Percentiles rank a stretch among this genome's conserved stretches.
Conservation (phyloP, 345 rosid species). For the Acer yangbiense region DNA sequence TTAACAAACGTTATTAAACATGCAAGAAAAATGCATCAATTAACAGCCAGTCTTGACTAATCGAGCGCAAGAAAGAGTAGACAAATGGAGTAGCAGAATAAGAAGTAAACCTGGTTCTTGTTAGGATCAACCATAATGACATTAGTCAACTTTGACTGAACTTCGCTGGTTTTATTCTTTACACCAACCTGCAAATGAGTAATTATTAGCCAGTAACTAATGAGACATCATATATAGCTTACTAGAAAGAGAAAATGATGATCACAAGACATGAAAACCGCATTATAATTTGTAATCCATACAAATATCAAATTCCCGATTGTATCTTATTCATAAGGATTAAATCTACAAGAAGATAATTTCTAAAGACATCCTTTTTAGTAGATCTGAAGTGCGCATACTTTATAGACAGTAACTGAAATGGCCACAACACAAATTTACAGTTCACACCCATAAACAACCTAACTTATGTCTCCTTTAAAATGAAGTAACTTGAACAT, state of each 20-base stretch:
- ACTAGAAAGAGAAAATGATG: not conserved
- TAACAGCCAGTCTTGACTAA: not conserved
- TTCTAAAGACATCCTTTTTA: not conserved
- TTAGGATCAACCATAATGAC: constrained; percentile 58
- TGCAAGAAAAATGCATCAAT: not conserved
- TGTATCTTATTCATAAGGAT: not conserved
- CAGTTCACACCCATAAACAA: not conserved
- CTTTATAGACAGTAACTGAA: not conserved
- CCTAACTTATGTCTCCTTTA: not conserved
- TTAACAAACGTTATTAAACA: not conserved
- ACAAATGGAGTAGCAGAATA: constrained; percentile 26
- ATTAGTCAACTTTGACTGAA: constrained; percentile 52
- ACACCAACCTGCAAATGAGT: constrained; percentile 71
- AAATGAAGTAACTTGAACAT: not conserved
- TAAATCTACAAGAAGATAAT: not conserved
- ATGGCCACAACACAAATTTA: not conserved
- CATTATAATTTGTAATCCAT: not conserved
- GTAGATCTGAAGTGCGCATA: not conserved
- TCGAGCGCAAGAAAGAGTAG: not conserved
- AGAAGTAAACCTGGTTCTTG: constrained; percentile 62
- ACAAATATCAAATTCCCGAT: not conserved
- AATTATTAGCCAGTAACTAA: constrained; percentile 15
- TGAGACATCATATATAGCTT: not conserved
- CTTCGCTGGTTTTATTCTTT: constrained; percentile 81
- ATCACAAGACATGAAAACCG: not conserved